Evolutionary conservation across 129 eudicot genomes (phyloP).

Genomic region (Sambucus nigra): DNA sequence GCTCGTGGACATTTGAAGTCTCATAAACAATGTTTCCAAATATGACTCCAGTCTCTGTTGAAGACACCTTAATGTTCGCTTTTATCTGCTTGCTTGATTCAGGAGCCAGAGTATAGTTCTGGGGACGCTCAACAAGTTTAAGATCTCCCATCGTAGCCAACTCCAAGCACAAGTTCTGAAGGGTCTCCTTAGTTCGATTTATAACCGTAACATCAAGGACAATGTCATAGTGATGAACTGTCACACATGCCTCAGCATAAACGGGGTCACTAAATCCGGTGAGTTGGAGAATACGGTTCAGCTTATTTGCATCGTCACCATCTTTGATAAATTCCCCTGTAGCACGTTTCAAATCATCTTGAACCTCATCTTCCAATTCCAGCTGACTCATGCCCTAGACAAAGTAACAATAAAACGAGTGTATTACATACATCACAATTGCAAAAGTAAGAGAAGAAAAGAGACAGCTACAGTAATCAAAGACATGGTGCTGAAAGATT

Average conservation of each 20-base stretch:
- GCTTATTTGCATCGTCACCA: slow-evolving; percentile 69
- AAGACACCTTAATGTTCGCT: slow-evolving; percentile 93
- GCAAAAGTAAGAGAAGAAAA: neutral
- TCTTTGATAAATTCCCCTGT: slow-evolving; percentile 84
- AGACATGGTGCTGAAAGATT: neutral
- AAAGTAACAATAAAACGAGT: neutral
- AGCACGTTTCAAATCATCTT: slow-evolving; percentile 91
- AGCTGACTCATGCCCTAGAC: slow-evolving; percentile 87
- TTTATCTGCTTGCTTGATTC: slow-evolving; percentile 86
- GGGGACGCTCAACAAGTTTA: slow-evolving; percentile 96
- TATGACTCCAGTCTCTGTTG: slow-evolving; percentile 94
- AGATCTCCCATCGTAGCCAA: slow-evolving; percentile 98
- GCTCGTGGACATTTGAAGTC: slow-evolving; percentile 82
- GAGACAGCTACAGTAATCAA: neutral
- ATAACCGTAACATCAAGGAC: slow-evolving; percentile 87
- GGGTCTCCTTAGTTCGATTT: slow-evolving; percentile 85
- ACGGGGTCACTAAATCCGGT: slow-evolving; percentile 96
- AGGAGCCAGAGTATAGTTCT: slow-evolving; percentile 89
- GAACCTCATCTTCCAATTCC: slow-evolving; percentile 89
- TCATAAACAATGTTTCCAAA: slow-evolving; percentile 93
- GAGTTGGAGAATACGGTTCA: slow-evolving; percentile 82
- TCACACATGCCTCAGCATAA: slow-evolving; percentile 90
- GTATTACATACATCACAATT: neutral
- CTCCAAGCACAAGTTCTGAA: slow-evolving; percentile 86
- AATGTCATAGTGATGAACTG: slow-evolving; percentile 91